Percentiles rank a stretch among this genome's conserved stretches.
These are phyloP conservation scores for Beta vulgaris DNA, from an alignment of 148 eudicot genomes.

Conservation along the genomic window DNA sequence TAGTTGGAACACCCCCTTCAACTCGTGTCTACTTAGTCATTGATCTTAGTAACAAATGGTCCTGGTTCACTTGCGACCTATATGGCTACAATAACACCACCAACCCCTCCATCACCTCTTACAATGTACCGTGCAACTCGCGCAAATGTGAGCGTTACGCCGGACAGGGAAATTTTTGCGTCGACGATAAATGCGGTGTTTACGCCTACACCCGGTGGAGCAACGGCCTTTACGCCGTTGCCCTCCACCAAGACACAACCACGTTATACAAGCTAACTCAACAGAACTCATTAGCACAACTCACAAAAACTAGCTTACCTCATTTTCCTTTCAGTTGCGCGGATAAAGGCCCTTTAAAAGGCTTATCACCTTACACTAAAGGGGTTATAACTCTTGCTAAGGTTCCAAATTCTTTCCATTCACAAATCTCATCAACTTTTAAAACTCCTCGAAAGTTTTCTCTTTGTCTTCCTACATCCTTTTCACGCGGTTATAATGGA, in stretches of 20 bases:
- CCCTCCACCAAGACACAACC: background rate
- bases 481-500: conserved; percentile 18
- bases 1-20: conserved; percentile 29
- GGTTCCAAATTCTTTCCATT: conserved; percentile 17
- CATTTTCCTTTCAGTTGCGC: conserved; percentile 32
- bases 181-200: conserved; percentile 11
- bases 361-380: conserved; percentile 27
- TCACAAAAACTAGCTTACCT: background rate
- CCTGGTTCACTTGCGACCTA: conserved; percentile 31
- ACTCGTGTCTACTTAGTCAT: conserved; percentile 19
- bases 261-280: conserved; percentile 6
- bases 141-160: conserved; percentile 17
- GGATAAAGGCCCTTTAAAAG: conserved; percentile 19
- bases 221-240: background rate
- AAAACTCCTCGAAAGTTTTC: conserved; percentile 38
- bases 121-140: conserved; percentile 16
- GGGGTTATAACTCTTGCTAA: conserved; percentile 35
- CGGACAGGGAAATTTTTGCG: conserved; percentile 2
- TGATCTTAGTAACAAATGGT: conserved; percentile 18
- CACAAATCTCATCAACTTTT: conserved; percentile 30
- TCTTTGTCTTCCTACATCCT: conserved; percentile 38
- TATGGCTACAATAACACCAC: conserved; percentile 28
- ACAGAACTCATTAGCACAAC: background rate
- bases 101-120: conserved; percentile 19
- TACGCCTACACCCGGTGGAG: conserved; percentile 16